Evolutionary conservation across 1,284 basidiomycete species (phyloP), one percentile per base, ranked within the genome.

Genomic region (Ustanciosporium gigantosporum): DNA sequence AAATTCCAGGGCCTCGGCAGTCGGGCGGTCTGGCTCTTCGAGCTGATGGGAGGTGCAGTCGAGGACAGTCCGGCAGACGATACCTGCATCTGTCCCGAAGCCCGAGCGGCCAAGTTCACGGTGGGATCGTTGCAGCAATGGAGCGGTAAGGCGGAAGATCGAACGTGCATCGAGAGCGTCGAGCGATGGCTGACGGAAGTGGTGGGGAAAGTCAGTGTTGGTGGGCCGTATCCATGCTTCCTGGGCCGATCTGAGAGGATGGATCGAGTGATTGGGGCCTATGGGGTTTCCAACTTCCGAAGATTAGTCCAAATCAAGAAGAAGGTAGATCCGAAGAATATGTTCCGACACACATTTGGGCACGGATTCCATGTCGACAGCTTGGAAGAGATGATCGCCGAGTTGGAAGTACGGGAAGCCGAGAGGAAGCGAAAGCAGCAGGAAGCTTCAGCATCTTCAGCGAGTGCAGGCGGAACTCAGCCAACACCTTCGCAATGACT

Each of bases 81-180:
- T 16, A 69, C 80, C 4, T 90, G 88, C 68, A 80, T 91, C 24
- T 88, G 89, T 3, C 85, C 85, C 67, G 81, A 83, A 14, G 87
- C 90, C 68, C 85, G 91, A 21, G 83, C 88, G 70, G 87, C 88
- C 1, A 79, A 84, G 5, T 94, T 91, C 80, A 91, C 88, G 3
- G 85, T 92, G 36, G 88, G 89, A 2, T 90, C 91, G 16, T 81
- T 94, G 36, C 91, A 93, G 78, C 91, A 94, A 77, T 94, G 91
- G 91, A 87, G 88, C 51, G 86, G 90, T 78, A 82, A 86, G 39
- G 81, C 86, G 29, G 84, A 89, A 59, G 91, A 94, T 68, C 84
- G 85, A 17, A 81, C 84, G 16, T 93, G 90, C 67, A 83, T 90
- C 44, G 82, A 83, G 37, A 86, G 88, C 24, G 90, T 90, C 11